Evolutionary conservation across 1,284 basidiomycete genomes (phyloP), one percentile per base, ranked within the genome.

Genomic region (Agaricales sp.): DNA sequence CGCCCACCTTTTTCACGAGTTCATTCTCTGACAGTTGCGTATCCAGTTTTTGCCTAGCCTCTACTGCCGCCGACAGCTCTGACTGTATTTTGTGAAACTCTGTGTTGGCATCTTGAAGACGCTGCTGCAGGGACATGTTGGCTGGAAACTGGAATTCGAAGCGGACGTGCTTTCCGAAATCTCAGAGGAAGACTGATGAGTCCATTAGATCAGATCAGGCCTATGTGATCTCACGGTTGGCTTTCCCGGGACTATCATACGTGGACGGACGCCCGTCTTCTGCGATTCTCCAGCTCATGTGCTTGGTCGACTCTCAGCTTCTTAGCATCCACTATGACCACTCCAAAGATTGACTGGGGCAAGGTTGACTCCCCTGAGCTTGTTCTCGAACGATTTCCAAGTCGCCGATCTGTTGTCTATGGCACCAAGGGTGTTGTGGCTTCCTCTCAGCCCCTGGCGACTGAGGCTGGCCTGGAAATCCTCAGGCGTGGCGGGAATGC

Each of bases 21-120:
- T 94, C 87, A 67, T 95, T 97, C 69, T 98, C 95, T 14, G 85
- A 85, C 45, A 88, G 70, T 63, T 98, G 94, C 0, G 92, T 82
- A 55, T 93, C 92, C 18, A 96, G 74, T 47, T 80, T 74, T 59
- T 94, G 90, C 43, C 87, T 74, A 13, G 82, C 83, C 55, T 91
- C 89, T 38, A 96, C 82, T 2, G 78, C 71, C 48, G 69, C 71
- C 1, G 81, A 72, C 46, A 92, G 71, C 55, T 93, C 88, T 2
- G 66, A 60, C 62, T 94, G 90, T 11, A 92, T 60, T 59, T 86
- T 88, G 62, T 92, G 87, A 59, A 82, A 92, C 50, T 88, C 87
- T 24, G 69, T 58, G 4, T 88, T 82, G 23, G 73, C 75, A 19
- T 68, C 64, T 61, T 92, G 84, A 16, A 91, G 69, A 53, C 74